These are phyloP conservation scores for Trichophyton benhamiae DNA, from an alignment of 2,329 filamentous ascomycete species.

Conservation along the genomic window DNA sequence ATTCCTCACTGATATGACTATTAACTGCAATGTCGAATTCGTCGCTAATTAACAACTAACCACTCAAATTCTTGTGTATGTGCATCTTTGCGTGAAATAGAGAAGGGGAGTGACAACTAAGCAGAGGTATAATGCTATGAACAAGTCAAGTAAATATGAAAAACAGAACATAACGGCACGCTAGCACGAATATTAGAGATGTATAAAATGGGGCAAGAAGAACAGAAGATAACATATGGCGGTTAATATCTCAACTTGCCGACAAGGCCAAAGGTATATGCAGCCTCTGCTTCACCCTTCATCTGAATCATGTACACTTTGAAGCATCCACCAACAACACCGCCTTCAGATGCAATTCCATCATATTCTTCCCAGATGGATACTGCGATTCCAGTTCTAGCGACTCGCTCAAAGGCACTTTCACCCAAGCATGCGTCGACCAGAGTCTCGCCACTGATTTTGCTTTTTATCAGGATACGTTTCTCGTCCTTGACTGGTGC, in stretches of 20 bases:
- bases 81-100: neutral
- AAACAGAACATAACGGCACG: neutral
- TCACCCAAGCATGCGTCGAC: slow-evolving; percentile 77
- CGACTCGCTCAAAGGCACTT: slow-evolving; percentile 72
- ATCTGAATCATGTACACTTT: slow-evolving; percentile 55
- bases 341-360: slow-evolving; percentile 43
- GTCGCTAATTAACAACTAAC: neutral
- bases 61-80: neutral
- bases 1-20: too few species aligned
- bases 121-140: neutral
- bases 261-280: slow-evolving; percentile 44
- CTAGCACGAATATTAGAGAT: neutral
- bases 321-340: slow-evolving; percentile 46
- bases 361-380: slow-evolving; percentile 74
- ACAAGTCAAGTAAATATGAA: neutral
- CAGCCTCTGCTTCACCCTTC: slow-evolving; percentile 41
- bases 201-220: neutral
- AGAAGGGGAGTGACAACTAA: neutral
- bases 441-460: slow-evolving; percentile 53
- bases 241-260: slow-evolving; percentile 41
- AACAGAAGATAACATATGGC: neutral
- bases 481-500: slow-evolving; percentile 62
- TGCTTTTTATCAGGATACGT: slow-evolving; percentile 64
- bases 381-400: slow-evolving; percentile 73
- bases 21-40: too few species aligned